Conservation (phyloP, 441 rosid genomes). For the Sinapis alba region DNA sequence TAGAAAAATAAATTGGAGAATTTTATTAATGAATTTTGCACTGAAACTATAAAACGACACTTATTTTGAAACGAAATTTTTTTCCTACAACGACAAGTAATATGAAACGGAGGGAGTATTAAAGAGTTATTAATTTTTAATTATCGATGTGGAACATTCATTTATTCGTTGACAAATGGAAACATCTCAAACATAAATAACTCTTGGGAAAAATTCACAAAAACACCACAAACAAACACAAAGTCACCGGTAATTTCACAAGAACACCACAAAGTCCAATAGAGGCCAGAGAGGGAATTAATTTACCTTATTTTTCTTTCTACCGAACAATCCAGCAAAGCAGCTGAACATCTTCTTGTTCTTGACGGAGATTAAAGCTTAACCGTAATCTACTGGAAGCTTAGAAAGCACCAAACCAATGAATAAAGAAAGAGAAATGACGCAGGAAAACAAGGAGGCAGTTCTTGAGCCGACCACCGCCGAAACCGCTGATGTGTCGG, state of each 20-base stretch:
- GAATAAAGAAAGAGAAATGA: conserved; percentile 27
- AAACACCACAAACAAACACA: neutral
- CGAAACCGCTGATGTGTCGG: conserved; percentile 51
- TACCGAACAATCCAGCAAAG: conserved; percentile 40
- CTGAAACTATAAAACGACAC: too few species aligned
- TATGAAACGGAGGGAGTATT: too few species aligned
- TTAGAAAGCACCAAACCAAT: conserved; percentile 45
- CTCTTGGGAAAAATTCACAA: neutral
- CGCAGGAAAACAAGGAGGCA: conserved; percentile 47
- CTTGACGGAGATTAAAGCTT: conserved; percentile 24
- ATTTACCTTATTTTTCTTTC: conserved; percentile 61
- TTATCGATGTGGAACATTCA: neutral
- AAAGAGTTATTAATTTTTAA: too few species aligned
- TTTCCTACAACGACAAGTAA: too few species aligned
- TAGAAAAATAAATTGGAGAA: too few species aligned
- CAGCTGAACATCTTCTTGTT: conserved; percentile 58
- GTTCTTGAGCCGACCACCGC: conserved; percentile 53
- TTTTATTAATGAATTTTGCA: too few species aligned
- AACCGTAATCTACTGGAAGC: conserved; percentile 89
- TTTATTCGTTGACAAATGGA: neutral
- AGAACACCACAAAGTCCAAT: neutral
- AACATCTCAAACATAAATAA: conserved; percentile 3
- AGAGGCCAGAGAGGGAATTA: neutral
- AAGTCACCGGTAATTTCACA: neutral
- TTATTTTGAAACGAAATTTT: too few species aligned